phyloP scores from a whole-genome alignment of 176 grass and related monocot genomes.

The Phoenix roebelenii region DNA sequence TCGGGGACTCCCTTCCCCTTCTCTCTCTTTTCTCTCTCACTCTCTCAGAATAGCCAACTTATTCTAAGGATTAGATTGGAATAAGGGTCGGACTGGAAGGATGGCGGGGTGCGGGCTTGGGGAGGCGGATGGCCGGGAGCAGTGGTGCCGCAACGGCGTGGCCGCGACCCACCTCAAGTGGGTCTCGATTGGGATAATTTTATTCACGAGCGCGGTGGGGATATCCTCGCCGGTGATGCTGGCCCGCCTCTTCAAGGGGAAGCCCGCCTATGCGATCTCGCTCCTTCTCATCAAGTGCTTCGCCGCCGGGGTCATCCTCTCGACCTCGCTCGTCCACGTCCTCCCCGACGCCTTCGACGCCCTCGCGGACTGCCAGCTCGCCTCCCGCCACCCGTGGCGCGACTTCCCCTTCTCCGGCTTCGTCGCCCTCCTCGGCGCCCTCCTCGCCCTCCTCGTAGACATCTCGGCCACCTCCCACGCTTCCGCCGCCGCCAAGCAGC shows the following conservation, averaged over 20 bases:
- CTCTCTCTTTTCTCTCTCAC: too few species aligned
- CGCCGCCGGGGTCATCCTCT: constrained; percentile 93
- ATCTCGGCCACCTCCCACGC: constrained; percentile 68
- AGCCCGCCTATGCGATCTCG: constrained; percentile 33
- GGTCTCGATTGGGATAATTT: constrained; percentile 61
- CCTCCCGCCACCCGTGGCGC: constrained; percentile 37
- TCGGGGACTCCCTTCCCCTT: too few species aligned
- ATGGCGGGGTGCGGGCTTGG: constrained; percentile 33
- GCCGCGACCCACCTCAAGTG: constrained; percentile 47
- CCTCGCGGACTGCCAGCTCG: constrained; percentile 64
- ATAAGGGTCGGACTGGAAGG: too few species aligned
- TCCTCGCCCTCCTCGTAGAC: constrained; percentile 90
- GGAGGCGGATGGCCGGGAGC: constrained; percentile 8
- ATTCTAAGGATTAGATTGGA: too few species aligned
- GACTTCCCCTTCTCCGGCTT: constrained; percentile 95
- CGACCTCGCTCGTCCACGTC: constrained; percentile 91
- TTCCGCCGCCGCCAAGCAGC: constrained; percentile 3
- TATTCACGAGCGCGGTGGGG: constrained; percentile 26
- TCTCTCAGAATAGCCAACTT: too few species aligned
- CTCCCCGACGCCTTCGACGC: constrained; percentile 81
- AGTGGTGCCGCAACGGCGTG: constrained; percentile 33
- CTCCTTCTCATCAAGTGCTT: constrained; percentile 95
- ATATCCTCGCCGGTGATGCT: constrained; percentile 55
- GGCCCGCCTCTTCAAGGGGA: constrained; percentile 50
- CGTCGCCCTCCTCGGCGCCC: constrained; percentile 67